A percentile compares a stretch with the other conserved stretches of the same genome.
Conservation (phyloP, 2,329 filamentous ascomycete genomes). For the Colletotrichum sp. region DNA sequence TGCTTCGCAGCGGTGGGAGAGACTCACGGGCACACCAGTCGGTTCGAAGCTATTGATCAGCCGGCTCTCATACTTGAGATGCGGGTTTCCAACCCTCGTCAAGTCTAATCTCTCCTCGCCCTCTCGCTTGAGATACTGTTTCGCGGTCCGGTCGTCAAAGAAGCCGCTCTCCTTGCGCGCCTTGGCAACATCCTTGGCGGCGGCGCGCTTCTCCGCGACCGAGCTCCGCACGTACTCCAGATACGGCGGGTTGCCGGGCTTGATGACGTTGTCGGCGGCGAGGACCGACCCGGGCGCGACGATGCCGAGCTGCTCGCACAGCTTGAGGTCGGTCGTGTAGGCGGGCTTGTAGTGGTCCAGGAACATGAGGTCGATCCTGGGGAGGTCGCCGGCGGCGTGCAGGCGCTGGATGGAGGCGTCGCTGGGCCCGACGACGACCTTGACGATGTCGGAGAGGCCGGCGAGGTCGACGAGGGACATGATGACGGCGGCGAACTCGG, state of each 20-base stretch:
- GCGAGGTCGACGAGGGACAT: constrained; percentile 74
- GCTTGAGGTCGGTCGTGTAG: constrained; percentile 76
- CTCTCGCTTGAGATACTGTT: constrained; percentile 62
- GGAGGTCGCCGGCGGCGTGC: constrained; percentile 54
- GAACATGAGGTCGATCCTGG: constrained; percentile 74
- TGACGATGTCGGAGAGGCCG: constrained; percentile 72
- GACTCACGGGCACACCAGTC: constrained; percentile 66
- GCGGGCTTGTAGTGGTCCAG: constrained; percentile 82
- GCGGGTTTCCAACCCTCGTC: constrained; percentile 60
- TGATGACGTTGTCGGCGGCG: constrained; percentile 74
- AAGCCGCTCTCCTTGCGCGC: constrained; percentile 33
- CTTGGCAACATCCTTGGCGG: constrained; percentile 30
- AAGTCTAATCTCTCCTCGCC: constrained; percentile 41
- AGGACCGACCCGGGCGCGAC: constrained; percentile 67
- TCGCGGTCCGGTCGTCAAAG: constrained; percentile 48
- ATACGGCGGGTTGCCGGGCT: constrained; percentile 74
- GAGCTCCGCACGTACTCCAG: constrained; percentile 72
- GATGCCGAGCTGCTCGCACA: constrained; percentile 74
- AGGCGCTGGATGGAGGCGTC: constrained; percentile 69
- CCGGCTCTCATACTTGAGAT: constrained; percentile 68
- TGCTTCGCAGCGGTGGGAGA: not conserved
- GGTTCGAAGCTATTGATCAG: constrained; percentile 71
- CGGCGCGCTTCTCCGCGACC: constrained; percentile 64
- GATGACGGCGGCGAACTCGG: constrained; percentile 75
- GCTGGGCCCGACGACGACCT: constrained; percentile 72